Percentiles rank a stretch among this genome's conserved stretches.
Evolutionary conservation across 2,329 filamentous ascomycete species (phyloP).

Genomic region (Cladosporium sp.): DNA sequence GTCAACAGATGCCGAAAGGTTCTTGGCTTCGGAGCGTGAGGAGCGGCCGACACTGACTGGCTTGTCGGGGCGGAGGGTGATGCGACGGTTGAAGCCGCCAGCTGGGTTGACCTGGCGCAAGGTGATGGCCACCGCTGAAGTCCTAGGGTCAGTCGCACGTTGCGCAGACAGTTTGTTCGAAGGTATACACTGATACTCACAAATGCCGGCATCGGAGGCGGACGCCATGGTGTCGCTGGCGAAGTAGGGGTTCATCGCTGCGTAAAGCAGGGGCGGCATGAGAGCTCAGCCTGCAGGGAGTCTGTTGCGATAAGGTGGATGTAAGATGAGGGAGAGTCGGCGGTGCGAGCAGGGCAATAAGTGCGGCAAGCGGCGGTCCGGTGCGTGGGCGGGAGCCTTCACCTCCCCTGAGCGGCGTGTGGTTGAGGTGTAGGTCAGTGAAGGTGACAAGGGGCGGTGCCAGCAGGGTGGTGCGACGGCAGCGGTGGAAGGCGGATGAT

Average conservation of each 20-base stretch:
- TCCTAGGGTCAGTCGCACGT: not conserved
- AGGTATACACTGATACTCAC: conserved; percentile 1
- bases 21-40: conserved; percentile 35
- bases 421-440: not conserved
- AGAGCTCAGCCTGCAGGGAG: not conserved
- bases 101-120: not conserved
- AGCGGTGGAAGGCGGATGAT: not conserved
- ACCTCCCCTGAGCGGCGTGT: not conserved
- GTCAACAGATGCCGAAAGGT: conserved; percentile 17
- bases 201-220: not conserved
- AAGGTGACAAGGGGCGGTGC: not conserved
- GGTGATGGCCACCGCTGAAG: conserved; percentile 3
- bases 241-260: not conserved
- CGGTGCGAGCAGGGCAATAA: too few relatives aligned
- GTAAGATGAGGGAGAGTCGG: not conserved
- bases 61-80: conserved; percentile 11
- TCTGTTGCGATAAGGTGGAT: not conserved
- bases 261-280: not conserved
- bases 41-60: conserved; percentile 37
- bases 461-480: too few relatives aligned
- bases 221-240: not conserved
- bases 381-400: too few relatives aligned
- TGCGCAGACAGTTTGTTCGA: not conserved
- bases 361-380: too few relatives aligned
- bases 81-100: conserved; percentile 11